phyloP scores from a whole-genome alignment of 768 basidiomycete species.

The Dictyophora rubrovolvata region DNA sequence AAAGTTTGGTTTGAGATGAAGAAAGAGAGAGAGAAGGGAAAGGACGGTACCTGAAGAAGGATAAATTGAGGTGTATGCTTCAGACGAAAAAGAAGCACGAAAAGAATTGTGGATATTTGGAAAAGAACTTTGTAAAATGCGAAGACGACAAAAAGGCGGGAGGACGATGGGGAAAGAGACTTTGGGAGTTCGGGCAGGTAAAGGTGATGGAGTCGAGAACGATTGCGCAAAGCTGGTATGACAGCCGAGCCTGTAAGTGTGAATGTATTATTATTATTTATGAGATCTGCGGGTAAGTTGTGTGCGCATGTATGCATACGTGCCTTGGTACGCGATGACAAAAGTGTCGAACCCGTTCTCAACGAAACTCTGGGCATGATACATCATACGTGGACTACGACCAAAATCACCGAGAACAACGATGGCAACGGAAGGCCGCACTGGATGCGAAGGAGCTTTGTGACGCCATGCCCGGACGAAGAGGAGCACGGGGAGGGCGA shows the following conservation, averaged over 20 bases:
- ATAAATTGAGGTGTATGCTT: conserved; percentile 70
- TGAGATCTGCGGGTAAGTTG: background rate
- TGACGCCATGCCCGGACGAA: background rate
- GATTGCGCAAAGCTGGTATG: conserved; percentile 57
- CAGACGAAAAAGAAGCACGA: conserved; percentile 49
- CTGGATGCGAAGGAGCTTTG: background rate
- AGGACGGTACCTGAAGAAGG: conserved; percentile 68
- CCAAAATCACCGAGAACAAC: conserved; percentile 95
- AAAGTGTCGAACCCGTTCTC: conserved; percentile 66
- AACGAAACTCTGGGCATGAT: conserved; percentile 90
- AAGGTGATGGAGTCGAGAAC: conserved; percentile 52
- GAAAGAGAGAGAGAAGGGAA: background rate
- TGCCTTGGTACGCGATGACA: conserved; percentile 81
- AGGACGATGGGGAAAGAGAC: conserved; percentile 45
- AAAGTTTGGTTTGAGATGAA: background rate
- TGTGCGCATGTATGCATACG: conserved; percentile 16
- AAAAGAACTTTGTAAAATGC: conserved; percentile 74
- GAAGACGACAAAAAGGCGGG: conserved; percentile 40
- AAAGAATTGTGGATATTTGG: conserved; percentile 56
- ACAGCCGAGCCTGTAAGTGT: conserved; percentile 61
- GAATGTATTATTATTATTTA: background rate
- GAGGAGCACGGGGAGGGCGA: no score
- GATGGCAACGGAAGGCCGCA: conserved; percentile 66
- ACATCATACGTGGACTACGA: conserved; percentile 96
- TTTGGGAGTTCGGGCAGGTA: conserved; percentile 59